Conservation (phyloP, 148 eudicot species). For the Polygonum aviculare region DNA sequence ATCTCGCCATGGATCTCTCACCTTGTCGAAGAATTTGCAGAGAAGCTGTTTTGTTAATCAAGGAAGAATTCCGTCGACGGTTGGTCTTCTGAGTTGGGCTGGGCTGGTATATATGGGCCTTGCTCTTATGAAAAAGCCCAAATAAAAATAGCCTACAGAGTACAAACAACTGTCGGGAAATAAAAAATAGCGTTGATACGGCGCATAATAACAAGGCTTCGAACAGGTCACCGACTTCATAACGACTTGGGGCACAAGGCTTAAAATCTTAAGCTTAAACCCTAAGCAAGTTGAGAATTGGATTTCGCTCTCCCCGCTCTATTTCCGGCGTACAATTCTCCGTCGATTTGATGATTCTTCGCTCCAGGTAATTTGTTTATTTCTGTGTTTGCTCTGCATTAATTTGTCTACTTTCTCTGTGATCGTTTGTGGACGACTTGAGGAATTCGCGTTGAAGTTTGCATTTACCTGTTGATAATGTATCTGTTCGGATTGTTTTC, state of each 20-base stretch:
- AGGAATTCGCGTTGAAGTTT: not conserved
- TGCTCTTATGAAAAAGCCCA: not conserved
- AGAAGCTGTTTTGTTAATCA: not conserved
- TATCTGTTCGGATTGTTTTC: not conserved
- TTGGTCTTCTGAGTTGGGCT: not conserved
- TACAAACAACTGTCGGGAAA: no score
- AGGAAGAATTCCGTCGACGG: not conserved
- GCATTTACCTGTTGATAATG: not conserved
- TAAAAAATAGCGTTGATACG: no score
- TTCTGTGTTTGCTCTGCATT: not conserved
- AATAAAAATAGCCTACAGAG: no score
- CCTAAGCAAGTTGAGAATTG: not conserved
- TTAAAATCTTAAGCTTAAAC: not conserved
- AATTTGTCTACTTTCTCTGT: not conserved
- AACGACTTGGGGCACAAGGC: not conserved
- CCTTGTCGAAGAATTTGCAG: not conserved
- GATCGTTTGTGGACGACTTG: not conserved
- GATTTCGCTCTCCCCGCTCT: not conserved
- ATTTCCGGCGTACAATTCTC: not conserved
- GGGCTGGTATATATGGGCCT: not conserved
- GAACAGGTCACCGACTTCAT: no score
- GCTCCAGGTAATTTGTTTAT: not conserved
- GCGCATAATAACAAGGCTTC: no score
- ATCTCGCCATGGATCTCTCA: slow-evolving; percentile 7
- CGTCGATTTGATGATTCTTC: not conserved